Evolutionary conservation across 176 grass and related monocot species (phyloP), one percentile per base, ranked within the genome.

Genomic region (Puya raimondii): DNA sequence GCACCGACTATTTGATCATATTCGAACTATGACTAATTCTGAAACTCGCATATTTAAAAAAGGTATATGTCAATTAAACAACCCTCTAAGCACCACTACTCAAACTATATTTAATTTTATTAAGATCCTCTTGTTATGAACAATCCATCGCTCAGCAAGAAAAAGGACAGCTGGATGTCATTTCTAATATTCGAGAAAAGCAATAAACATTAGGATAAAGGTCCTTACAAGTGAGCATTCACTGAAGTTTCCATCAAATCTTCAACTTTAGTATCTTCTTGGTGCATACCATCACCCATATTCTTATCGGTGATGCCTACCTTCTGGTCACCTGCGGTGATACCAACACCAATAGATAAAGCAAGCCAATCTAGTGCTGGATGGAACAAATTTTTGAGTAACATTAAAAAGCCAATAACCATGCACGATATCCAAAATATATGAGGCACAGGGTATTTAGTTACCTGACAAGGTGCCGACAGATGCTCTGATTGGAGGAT

Each of bases 141-240:
- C 47, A 51, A 53, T 20, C 22, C 21, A 25, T 53, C 63, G 15
- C 27, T 23, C 8, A 42, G 33, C 7, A 5, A 42, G 33, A 42
- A 42, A 7, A 42, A 42, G 33, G 33, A 42, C 33, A 42, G 33
- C 33, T 7, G 33, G 33, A 42, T 42, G 6, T 42, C 4, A 42
- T 42, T 42, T 42, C 6, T 42, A 7, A 42, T 33, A 33, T 33
- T 33, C 29, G 3, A 33, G 50, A 16, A 29, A 27, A 75, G 49
- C 1, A 50, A 52, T 10, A 64, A n/a, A 22, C 47, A 49, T 21
- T 58, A 25, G 10, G 12, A 2, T 1, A 33, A 74, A 49, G 65
- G 64, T 83, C 69, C 80, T 82, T 66, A 91, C 89, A 73, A 68
- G 17, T 80, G 66, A 27, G 23, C 29, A 7, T 69, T 69, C 51